Base-by-base conservation (phyloP, 768 basidiomycete species). In the Serendipita sp. region DNA sequence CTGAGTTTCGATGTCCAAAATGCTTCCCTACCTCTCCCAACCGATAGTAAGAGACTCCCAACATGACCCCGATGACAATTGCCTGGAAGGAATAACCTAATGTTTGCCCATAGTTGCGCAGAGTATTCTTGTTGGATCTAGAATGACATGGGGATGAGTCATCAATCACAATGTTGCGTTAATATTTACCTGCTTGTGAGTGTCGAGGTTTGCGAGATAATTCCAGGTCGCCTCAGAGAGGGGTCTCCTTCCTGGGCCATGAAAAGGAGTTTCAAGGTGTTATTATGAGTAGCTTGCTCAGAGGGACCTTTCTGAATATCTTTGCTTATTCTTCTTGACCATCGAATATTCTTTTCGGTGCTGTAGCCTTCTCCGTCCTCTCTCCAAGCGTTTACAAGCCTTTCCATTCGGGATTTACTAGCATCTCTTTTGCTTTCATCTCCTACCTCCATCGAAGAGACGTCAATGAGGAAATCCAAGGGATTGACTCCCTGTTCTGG, bases 381-480 rank as follows among this genome's bases (percentile, higher is more conserved):
- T 45, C 70, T 70, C 78, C 77, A 79, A 1, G 75, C 73, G 8
- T 67, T 44, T 0, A 76, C 71, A 3, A 79, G 71, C 2, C 63
- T 54, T 1, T 68, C 70, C 32, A 79, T 76, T 3, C 75, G 71
- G 13, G 69, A 70, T 10, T 68, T 63, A 4, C 76, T 75, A 45
- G 69, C 70, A 4, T 71, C 71, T 67, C 79, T 78, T 0, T 70
- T 70, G 15, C 75, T 73, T 7, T 73, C 69, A 34, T 73, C 72
- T 7, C 78, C 72, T 51, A 73, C 76, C 68, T 81, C 79, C 41
- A 81, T 66, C 1, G 68, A 69, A 7, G 74, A 70, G 35, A 79
- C 70, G 65, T 81, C 79, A 68, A 78, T 75, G 13, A 75, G 68
- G 62, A 74, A 76, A 67, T 80, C 78, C 16, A 79, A 71, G 8